Evolutionary conservation across 2,329 filamentous ascomycete genomes (phyloP).

Genomic region (Myriosclerotinia curreyana): DNA sequence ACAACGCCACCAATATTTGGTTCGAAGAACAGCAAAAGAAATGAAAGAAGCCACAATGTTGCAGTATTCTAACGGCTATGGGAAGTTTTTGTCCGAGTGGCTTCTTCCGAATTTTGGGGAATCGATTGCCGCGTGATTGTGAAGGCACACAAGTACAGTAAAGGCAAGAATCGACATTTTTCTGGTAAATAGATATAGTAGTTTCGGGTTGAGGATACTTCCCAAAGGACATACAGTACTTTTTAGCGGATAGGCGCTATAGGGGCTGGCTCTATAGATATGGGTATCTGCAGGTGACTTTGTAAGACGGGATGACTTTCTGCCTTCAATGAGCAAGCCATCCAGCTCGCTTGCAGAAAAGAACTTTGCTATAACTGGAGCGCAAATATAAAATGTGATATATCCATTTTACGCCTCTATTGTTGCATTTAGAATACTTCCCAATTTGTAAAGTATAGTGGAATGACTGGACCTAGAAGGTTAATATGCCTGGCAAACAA

Average conservation of each 20-base stretch:
- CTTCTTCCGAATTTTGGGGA: slow-evolving; percentile 11
- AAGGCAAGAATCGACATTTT: neutral
- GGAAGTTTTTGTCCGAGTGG: slow-evolving; percentile 8
- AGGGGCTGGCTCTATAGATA: neutral
- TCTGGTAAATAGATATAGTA: neutral
- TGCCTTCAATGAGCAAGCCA: neutral
- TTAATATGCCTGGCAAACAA: neutral
- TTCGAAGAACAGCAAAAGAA: slow-evolving; percentile 2
- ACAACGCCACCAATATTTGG: slow-evolving; percentile 20
- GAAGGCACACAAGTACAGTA: slow-evolving; percentile 4
- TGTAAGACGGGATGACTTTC: slow-evolving; percentile 10
- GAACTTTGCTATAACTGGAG: slow-evolving; percentile 10
- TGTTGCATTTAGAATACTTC: neutral
- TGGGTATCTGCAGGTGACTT: slow-evolving; percentile 12
- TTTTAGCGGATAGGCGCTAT: neutral
- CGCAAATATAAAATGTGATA: slow-evolving; percentile 10
- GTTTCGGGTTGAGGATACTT: neutral
- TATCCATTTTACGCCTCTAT: neutral
- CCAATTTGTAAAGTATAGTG: neutral
- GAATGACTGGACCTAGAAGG: neutral
- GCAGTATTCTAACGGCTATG: slow-evolving; percentile 13
- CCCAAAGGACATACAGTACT: neutral
- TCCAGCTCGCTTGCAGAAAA: slow-evolving; percentile 10
- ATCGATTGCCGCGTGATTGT: slow-evolving; percentile 13
- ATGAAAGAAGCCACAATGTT: slow-evolving; percentile 19